Conservation (phyloP, 495 filamentous ascomycete genomes). For the Aspergillus haitiensis region DNA sequence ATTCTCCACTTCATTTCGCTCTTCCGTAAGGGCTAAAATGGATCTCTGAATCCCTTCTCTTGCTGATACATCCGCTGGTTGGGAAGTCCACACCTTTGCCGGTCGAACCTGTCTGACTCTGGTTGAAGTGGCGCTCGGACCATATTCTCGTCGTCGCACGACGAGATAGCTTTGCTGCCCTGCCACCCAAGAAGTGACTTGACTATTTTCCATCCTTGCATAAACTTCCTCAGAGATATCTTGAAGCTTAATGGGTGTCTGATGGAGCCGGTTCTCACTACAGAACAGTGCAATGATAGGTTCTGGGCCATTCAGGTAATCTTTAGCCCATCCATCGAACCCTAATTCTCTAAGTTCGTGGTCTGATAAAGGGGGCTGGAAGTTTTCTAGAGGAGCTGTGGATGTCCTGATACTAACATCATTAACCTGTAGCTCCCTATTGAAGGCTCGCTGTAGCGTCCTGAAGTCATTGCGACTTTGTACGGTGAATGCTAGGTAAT, state of each 20-base stretch:
- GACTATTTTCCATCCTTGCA: slow-evolving; percentile 52
- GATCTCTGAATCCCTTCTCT: slow-evolving; percentile 52
- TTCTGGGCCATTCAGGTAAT: slow-evolving; percentile 77
- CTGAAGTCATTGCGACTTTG: slow-evolving; percentile 73
- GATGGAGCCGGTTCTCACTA: slow-evolving; percentile 61
- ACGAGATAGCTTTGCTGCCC: slow-evolving; percentile 59
- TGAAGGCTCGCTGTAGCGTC: slow-evolving; percentile 52
- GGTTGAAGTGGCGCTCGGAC: slow-evolving; percentile 64
- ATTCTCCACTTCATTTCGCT: slow-evolving; percentile 40
- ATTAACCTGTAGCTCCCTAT: slow-evolving; percentile 55
- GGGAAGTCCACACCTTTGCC: slow-evolving; percentile 71
- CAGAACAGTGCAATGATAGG: slow-evolving; percentile 87
- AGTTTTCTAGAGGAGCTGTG: slow-evolving; percentile 47
- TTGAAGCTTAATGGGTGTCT: slow-evolving; percentile 60
- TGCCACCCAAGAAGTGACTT: slow-evolving; percentile 62
- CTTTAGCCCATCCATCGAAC: slow-evolving; percentile 75
- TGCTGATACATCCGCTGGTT: slow-evolving; percentile 65
- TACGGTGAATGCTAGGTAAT: slow-evolving; percentile 73
- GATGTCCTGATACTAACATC: slow-evolving; percentile 65
- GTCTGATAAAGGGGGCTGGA: slow-evolving; percentile 51
- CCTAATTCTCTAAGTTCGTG: slow-evolving; percentile 60
- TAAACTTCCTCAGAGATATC: slow-evolving; percentile 66
- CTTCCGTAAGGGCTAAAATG: slow-evolving; percentile 44
- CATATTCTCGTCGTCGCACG: slow-evolving; percentile 71
- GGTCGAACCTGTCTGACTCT: slow-evolving; percentile 51